phyloP scores from a whole-genome alignment of 345 rosid species.

The Odontarrhena argentea region DNA sequence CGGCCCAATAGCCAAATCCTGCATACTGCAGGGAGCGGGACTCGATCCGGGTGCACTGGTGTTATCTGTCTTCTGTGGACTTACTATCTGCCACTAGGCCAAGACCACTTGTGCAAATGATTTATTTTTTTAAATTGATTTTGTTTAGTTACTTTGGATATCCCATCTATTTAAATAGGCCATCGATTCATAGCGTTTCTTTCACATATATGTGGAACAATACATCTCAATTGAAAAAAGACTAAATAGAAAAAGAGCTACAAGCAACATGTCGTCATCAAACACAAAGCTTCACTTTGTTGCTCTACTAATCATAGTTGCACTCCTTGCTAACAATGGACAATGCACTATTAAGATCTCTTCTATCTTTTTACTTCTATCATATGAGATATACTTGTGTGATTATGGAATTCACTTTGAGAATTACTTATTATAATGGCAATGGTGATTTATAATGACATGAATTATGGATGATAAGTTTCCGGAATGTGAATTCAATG shows the following conservation, averaged over 20 bases:
- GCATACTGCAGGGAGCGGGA: too few species aligned
- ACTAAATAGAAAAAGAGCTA: neutral
- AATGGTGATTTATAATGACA: slow-evolving; percentile 1
- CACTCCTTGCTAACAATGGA: slow-evolving; percentile 28
- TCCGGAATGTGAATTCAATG: slow-evolving; percentile 33
- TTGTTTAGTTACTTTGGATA: neutral
- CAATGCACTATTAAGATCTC: slow-evolving; percentile 26
- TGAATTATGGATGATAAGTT: slow-evolving; percentile 28
- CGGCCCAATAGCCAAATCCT: too few species aligned
- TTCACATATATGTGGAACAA: slow-evolving; percentile 7
- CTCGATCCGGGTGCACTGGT: too few species aligned
- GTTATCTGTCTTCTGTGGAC: too few species aligned
- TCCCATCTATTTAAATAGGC: slow-evolving; percentile 20
- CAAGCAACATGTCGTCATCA: slow-evolving; percentile 16
- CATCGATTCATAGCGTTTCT: neutral
- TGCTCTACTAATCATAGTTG: slow-evolving; percentile 27
- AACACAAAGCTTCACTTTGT: slow-evolving; percentile 31
- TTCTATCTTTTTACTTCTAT: neutral
- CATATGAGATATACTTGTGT: neutral
- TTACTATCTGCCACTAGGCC: too few species aligned
- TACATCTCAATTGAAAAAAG: neutral
- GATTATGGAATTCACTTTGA: neutral
- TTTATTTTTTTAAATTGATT: too few species aligned
- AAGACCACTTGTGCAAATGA: too few species aligned
- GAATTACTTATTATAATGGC: neutral